phyloP scores from a whole-genome alignment of 345 rosid species.

The Euphorbia peplus region DNA sequence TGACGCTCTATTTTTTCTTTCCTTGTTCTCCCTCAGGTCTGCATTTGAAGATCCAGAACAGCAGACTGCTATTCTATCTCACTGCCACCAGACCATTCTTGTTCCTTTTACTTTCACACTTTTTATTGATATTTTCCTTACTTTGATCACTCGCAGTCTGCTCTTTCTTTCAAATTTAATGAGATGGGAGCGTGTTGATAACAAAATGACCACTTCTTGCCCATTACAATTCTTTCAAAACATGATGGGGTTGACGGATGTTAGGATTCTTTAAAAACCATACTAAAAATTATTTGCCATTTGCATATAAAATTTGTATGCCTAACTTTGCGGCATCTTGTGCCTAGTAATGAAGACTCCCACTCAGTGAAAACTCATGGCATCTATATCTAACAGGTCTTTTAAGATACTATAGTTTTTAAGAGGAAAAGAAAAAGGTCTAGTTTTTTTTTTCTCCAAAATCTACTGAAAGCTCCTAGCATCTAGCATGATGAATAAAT shows the following conservation, averaged over 20 bases:
- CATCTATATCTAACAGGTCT: not conserved
- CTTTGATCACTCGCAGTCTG: not conserved
- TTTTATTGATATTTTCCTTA: not conserved
- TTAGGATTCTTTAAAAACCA: not conserved
- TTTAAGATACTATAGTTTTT: no score
- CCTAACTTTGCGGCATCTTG: not conserved
- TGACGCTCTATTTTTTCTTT: not conserved
- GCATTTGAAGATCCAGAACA: constrained; percentile 1
- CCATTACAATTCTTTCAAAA: not conserved
- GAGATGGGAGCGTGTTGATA: not conserved
- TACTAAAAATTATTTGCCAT: not conserved
- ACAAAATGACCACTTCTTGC: not conserved
- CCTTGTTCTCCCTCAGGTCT: not conserved
- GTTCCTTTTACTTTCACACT: not conserved
- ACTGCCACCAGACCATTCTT: not conserved
- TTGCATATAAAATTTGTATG: constrained; percentile 2
- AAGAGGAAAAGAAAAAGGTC: not conserved
- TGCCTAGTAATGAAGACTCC: not conserved
- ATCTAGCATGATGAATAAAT: not conserved
- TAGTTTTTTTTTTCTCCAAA: not conserved
- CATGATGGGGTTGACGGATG: no score
- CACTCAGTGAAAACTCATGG: not conserved
- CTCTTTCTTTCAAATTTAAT: not conserved
- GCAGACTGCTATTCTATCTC: not conserved
- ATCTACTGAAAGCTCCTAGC: not conserved